phyloP scores from a whole-genome alignment of 768 basidiomycete genomes.

The Pilatotrama ljubarskyi region DNA sequence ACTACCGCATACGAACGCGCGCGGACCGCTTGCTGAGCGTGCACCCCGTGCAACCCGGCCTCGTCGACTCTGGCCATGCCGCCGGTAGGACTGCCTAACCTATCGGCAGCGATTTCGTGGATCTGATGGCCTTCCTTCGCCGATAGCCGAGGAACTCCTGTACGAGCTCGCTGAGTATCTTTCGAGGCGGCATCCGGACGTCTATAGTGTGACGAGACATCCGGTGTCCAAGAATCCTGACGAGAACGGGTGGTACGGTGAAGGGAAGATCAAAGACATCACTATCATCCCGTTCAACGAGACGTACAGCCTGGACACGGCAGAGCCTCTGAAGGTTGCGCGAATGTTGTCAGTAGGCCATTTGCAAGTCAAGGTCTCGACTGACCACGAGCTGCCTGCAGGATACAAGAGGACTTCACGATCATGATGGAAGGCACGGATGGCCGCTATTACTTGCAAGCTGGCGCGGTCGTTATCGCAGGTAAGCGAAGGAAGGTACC shows the following conservation, averaged over 20 bases:
- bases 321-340: conserved; percentile 61
- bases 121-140: neutral
- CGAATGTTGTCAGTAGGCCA: conserved; percentile 56
- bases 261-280: conserved; percentile 50
- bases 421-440: conserved; percentile 43
- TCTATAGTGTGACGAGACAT: conserved; percentile 51
- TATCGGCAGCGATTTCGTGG: neutral
- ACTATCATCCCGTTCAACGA: conserved; percentile 49
- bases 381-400: neutral
- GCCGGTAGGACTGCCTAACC: conserved; percentile 12
- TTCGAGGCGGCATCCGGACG: conserved; percentile 57
- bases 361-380: too few species aligned
- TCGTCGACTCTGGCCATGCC: conserved; percentile 22
- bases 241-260: conserved; percentile 40
- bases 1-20: conserved; percentile 53
- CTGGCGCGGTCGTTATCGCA: conserved; percentile 64
- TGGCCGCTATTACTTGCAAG: conserved; percentile 74
- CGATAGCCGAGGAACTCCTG: conserved; percentile 62
- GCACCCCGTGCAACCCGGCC: conserved; percentile 46
- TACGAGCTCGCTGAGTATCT: conserved; percentile 72
- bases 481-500: conserved; percentile 39
- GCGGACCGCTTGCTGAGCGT: conserved; percentile 50
- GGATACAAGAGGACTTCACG: conserved; percentile 26
- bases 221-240: conserved; percentile 19
- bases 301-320: conserved; percentile 52